A percentile compares a stretch with the other conserved stretches of the same genome.
phyloP scores from a whole-genome alignment of 2,329 filamentous ascomycete genomes.

The Aspergillus oerlinghausenensis region DNA sequence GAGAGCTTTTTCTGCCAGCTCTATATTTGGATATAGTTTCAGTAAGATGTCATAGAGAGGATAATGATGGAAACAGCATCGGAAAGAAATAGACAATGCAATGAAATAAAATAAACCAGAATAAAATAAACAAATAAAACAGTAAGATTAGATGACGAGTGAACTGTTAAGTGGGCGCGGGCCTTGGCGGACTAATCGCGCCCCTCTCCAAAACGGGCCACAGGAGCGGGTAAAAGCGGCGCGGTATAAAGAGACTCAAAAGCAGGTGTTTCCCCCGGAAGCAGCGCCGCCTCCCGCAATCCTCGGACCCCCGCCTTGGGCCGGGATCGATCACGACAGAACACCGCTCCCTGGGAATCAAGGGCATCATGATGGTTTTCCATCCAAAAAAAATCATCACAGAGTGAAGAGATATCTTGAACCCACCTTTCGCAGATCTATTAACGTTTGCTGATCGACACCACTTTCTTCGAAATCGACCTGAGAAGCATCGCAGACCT shows the following conservation, averaged over 20 bases:
- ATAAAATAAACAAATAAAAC: neutral
- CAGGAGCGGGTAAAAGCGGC: constrained; percentile 28
- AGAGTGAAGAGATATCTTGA: constrained; percentile 4
- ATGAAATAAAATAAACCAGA: constrained; percentile 3
- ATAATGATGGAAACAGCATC: neutral
- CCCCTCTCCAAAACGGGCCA: neutral
- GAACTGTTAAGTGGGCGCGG: constrained; percentile 13
- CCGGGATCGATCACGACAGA: constrained; percentile 15
- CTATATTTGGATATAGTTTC: constrained; percentile 43
- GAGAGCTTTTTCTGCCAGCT: constrained; percentile 93
- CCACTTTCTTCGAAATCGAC: constrained; percentile 97
- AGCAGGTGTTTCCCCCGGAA: constrained; percentile 34
- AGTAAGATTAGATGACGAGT: neutral
- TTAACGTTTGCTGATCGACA: constrained; percentile 78
- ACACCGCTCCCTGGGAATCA: constrained; percentile 19
- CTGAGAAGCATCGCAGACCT: constrained; percentile 84
- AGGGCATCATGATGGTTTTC: constrained; percentile 3
- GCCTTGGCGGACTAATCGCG: constrained; percentile 16
- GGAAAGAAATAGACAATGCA: constrained; percentile 1
- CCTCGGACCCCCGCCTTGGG: constrained; percentile 28
- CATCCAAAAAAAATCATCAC: constrained; percentile 9
- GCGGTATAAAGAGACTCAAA: constrained; percentile 40
- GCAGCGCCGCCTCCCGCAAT: constrained; percentile 32
- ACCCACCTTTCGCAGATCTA: constrained; percentile 83
- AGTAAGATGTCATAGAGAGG: neutral